A percentile compares a stretch with the other conserved stretches of the same genome.
phyloP scores from a whole-genome alignment of 768 basidiomycete genomes.

The Boletus sp. region DNA sequence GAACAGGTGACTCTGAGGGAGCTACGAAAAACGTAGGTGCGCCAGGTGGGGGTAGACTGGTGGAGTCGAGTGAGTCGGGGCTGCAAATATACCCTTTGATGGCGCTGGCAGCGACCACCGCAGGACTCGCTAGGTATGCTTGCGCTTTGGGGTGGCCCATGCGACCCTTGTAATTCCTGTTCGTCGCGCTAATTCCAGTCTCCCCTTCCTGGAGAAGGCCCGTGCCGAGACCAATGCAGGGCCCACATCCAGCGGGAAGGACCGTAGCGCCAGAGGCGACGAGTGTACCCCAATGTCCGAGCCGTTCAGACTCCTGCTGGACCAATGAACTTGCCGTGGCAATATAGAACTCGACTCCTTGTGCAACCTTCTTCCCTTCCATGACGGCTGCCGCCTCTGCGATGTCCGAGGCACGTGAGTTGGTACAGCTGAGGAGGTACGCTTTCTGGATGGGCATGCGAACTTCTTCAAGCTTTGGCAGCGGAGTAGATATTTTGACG shows the following conservation, averaged over 20 bases:
- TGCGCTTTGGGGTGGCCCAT: constrained; percentile 96
- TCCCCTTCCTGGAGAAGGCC: constrained; percentile 94
- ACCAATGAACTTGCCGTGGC: constrained; percentile 93
- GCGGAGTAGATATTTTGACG: constrained; percentile 93
- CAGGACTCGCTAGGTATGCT: constrained; percentile 95
- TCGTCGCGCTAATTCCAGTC: constrained; percentile 96
- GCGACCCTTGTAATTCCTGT: constrained; percentile 97
- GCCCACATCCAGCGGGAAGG: constrained; percentile 94
- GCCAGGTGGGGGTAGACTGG: constrained; percentile 46
- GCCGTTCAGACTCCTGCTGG: constrained; percentile 81
- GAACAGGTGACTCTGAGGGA: constrained; percentile 28
- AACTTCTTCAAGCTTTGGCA: constrained; percentile 74
- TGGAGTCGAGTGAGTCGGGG: constrained; percentile 64
- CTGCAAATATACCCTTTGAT: constrained; percentile 88
- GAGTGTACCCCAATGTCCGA: constrained; percentile 87
- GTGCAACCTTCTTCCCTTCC: constrained; percentile 73
- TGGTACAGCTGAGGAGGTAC: constrained; percentile 97
- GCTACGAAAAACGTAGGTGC: constrained; percentile 60
- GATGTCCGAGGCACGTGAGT: constrained; percentile 94
- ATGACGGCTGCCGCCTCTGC: constrained; percentile 91
- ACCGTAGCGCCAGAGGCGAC: constrained; percentile 88
- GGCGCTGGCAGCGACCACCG: constrained; percentile 95
- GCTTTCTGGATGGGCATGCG: constrained; percentile 91
- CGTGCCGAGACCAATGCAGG: constrained; percentile 94
- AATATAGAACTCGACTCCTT: constrained; percentile 95